A percentile compares a stretch with the other conserved stretches of the same genome.
These are phyloP conservation scores for Erigeron canadensis DNA, from an alignment of 129 eudicot genomes.

Conservation along the genomic window DNA sequence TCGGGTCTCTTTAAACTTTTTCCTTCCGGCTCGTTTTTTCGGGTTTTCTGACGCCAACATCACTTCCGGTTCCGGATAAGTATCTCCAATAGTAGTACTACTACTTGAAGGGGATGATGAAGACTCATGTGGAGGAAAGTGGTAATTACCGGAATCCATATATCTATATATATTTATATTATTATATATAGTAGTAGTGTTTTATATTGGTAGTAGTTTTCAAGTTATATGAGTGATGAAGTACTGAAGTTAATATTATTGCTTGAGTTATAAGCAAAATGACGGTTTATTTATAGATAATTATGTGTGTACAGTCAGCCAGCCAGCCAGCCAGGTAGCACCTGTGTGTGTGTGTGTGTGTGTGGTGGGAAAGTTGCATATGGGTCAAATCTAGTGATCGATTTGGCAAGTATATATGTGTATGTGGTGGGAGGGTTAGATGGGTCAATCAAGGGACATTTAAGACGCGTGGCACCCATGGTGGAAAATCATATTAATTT, in stretches of 20 bases:
- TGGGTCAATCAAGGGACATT: too few relatives aligned
- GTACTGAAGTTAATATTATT: too few relatives aligned
- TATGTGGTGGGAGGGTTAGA: too few relatives aligned
- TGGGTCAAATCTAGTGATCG: too few relatives aligned
- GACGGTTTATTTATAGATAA: background rate
- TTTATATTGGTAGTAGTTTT: background rate
- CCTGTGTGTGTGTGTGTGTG: too few relatives aligned
- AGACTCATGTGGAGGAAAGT: background rate
- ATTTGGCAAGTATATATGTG: too few relatives aligned
- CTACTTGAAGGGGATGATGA: background rate
- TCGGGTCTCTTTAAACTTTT: conserved; percentile 59
- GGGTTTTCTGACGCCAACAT: conserved; percentile 36
- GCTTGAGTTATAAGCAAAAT: background rate
- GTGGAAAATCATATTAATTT: too few relatives aligned
- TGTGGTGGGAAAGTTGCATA: too few relatives aligned
- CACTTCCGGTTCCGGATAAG: conserved; percentile 24
- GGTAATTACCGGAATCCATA: background rate
- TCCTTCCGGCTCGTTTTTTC: conserved; percentile 47
- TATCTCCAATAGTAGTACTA: background rate
- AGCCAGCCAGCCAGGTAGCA: too few relatives aligned
- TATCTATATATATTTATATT: background rate
- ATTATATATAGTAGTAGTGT: too few relatives aligned
- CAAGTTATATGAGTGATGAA: background rate
- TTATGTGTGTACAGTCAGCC: too few relatives aligned
- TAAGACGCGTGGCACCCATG: background rate